phyloP scores from a whole-genome alignment of 2,329 filamentous ascomycete genomes.

The Aspergillus tubingensis region DNA sequence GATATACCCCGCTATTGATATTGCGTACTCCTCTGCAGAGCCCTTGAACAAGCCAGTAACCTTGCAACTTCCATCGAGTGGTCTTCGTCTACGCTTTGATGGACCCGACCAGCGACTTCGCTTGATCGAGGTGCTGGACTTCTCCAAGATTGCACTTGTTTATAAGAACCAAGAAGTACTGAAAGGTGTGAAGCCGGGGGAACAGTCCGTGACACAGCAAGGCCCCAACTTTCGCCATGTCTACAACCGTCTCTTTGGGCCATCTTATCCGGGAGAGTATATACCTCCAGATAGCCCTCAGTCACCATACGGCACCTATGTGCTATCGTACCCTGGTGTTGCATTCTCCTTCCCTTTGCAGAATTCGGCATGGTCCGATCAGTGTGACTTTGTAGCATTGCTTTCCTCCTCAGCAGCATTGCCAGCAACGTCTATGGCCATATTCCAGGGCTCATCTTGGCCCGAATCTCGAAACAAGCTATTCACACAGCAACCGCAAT shows the following conservation, averaged over 20 bases:
- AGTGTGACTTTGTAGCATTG: slow-evolving; percentile 79
- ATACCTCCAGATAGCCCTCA: slow-evolving; percentile 60
- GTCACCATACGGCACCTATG: slow-evolving; percentile 70
- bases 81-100: slow-evolving; percentile 87
- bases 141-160: slow-evolving; percentile 77
- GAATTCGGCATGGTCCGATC: slow-evolving; percentile 70
- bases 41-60: slow-evolving; percentile 76
- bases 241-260: slow-evolving; percentile 90
- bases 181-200: slow-evolving; percentile 51
- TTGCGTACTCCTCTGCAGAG: slow-evolving; percentile 73
- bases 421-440: slow-evolving; percentile 80
- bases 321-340: slow-evolving; percentile 91
- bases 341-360: slow-evolving; percentile 87
- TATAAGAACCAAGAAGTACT: slow-evolving; percentile 82
- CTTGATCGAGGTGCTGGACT: slow-evolving; percentile 87
- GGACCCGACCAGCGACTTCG: slow-evolving; percentile 88
- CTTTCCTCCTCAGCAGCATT: slow-evolving; percentile 76
- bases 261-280: slow-evolving; percentile 92
- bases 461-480: slow-evolving; percentile 74
- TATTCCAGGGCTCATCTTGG: slow-evolving; percentile 92
- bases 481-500: slow-evolving; percentile 73
- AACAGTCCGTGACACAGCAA: slow-evolving; percentile 37
- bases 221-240: slow-evolving; percentile 85
- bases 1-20: slow-evolving; percentile 77
- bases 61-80: slow-evolving; percentile 78